A percentile compares a stretch with the other conserved stretches of the same genome.
These are phyloP conservation scores for Hamigera avellanea DNA, from an alignment of 495 filamentous ascomycete species.

Conservation along the genomic window DNA sequence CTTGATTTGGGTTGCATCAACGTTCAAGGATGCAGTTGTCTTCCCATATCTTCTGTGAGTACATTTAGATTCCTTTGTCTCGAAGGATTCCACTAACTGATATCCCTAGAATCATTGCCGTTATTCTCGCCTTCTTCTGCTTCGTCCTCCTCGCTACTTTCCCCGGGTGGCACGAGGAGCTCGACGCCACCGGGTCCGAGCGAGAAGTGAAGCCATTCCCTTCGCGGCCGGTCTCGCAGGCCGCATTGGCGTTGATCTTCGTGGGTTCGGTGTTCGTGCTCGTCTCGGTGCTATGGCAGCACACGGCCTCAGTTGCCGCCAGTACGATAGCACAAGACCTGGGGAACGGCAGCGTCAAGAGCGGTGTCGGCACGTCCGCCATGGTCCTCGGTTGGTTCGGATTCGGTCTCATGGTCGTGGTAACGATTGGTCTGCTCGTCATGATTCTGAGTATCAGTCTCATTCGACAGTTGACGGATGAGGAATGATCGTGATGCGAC, in stretches of 20 bases:
- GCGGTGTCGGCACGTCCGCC: conserved; percentile 79
- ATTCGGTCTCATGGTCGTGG: conserved; percentile 81
- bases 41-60: conserved; percentile 60
- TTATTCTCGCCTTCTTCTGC: conserved; percentile 57
- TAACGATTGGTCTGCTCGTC: conserved; percentile 85
- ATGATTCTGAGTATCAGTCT: conserved; percentile 89
- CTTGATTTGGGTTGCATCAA: conserved; percentile 58
- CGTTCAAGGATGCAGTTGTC: conserved; percentile 61
- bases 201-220: conserved; percentile 58
- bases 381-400: conserved; percentile 98
- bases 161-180: conserved; percentile 61
- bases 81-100: too few species aligned
- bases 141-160: conserved; percentile 62
- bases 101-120: conserved; percentile 50
- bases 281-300: conserved; percentile 60
- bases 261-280: conserved; percentile 59
- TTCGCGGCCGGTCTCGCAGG: conserved; percentile 55
- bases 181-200: conserved; percentile 40
- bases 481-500: conserved; percentile 16
- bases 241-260: conserved; percentile 56
- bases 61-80: neutral
- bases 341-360: conserved; percentile 84
- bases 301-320: conserved; percentile 89
- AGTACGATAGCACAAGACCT: conserved; percentile 87
- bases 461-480: conserved; percentile 44